Conservation (phyloP, 176 grass and related monocot genomes). For the Alopecurus myosuroides region DNA sequence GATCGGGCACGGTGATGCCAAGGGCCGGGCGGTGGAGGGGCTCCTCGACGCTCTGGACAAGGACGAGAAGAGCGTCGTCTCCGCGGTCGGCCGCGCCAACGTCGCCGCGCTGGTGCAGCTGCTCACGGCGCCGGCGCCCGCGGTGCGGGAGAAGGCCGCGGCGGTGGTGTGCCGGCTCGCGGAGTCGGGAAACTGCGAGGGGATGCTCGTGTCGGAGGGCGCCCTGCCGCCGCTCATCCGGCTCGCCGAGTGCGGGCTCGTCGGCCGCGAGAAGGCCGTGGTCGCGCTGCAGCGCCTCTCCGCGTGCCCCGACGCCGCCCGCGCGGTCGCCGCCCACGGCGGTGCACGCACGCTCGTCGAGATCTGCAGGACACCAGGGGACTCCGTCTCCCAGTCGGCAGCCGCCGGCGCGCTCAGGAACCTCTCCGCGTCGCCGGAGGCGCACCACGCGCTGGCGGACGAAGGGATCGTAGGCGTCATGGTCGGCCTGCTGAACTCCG, state of each 20-base stretch:
- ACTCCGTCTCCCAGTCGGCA: slow-evolving; percentile 64
- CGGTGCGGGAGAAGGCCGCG: slow-evolving; percentile 74
- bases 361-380: slow-evolving; percentile 56
- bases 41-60: slow-evolving; percentile 48
- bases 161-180: slow-evolving; percentile 52
- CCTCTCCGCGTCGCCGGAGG: slow-evolving; percentile 63
- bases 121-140: slow-evolving; percentile 57
- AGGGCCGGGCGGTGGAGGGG: slow-evolving; percentile 59
- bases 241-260: slow-evolving; percentile 75
- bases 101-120: slow-evolving; percentile 71
- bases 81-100: slow-evolving; percentile 60
- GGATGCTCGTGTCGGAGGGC: slow-evolving; percentile 66
- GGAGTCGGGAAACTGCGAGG: slow-evolving; percentile 52
- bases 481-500: slow-evolving; percentile 54
- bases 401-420: slow-evolving; percentile 74
- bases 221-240: slow-evolving; percentile 70
- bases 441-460: slow-evolving; percentile 55
- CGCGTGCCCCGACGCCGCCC: slow-evolving; percentile 42
- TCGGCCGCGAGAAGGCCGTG: slow-evolving; percentile 78
- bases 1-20: slow-evolving; percentile 80
- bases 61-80: slow-evolving; percentile 65
- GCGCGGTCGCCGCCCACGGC: slow-evolving; percentile 58
- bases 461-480: slow-evolving; percentile 69
- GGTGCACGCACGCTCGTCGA: slow-evolving; percentile 71
- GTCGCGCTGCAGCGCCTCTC: slow-evolving; percentile 68